Percentiles rank a stretch among this genome's conserved stretches.
phyloP scores from a whole-genome alignment of 2,329 filamentous ascomycete species.

The Emmonsia crescens region DNA sequence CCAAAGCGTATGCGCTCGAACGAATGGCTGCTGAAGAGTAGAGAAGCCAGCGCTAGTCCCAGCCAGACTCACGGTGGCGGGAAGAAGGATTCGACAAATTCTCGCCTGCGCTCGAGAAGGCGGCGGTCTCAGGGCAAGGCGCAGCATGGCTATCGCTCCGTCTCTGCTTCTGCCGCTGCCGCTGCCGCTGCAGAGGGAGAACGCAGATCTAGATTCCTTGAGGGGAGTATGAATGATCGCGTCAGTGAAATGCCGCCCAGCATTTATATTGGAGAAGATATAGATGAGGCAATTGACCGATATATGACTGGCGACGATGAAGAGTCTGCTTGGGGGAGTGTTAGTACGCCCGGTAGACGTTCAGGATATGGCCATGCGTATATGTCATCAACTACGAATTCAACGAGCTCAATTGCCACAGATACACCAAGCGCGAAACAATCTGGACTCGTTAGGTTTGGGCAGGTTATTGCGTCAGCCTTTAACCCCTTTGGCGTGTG shows the following conservation, averaged over 20 bases:
- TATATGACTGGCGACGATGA: slow-evolving; percentile 5
- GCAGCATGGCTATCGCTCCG: slow-evolving; percentile 23
- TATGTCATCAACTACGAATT: neutral
- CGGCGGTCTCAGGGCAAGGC: slow-evolving; percentile 1
- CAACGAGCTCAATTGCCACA: slow-evolving; percentile 1
- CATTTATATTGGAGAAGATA: slow-evolving; percentile 47
- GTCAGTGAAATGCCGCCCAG: slow-evolving; percentile 59
- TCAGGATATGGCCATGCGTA: neutral
- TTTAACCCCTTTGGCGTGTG: slow-evolving; percentile 45
- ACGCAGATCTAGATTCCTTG: slow-evolving; percentile 50
- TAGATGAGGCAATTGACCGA: slow-evolving; percentile 3
- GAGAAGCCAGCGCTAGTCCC: slow-evolving; percentile 2
- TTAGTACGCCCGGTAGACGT: slow-evolving; percentile 1
- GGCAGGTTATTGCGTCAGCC: slow-evolving; percentile 42
- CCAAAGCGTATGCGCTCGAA: slow-evolving; percentile 35
- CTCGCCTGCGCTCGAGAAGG: slow-evolving; percentile 7
- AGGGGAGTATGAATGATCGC: slow-evolving; percentile 81
- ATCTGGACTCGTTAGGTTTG: slow-evolving; percentile 45
- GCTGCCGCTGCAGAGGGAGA: neutral
- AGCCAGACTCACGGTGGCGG: neutral
- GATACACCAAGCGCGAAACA: slow-evolving; percentile 18
- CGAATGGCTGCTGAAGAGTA: slow-evolving; percentile 32
- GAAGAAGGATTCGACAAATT: slow-evolving; percentile 1
- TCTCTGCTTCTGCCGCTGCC: slow-evolving; percentile 36
- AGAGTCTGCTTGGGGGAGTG: neutral